Evolutionary conservation across 2,329 filamentous ascomycete species (phyloP), one percentile per base, ranked within the genome.

Genomic region (Pseudogymnoascus sp.): DNA sequence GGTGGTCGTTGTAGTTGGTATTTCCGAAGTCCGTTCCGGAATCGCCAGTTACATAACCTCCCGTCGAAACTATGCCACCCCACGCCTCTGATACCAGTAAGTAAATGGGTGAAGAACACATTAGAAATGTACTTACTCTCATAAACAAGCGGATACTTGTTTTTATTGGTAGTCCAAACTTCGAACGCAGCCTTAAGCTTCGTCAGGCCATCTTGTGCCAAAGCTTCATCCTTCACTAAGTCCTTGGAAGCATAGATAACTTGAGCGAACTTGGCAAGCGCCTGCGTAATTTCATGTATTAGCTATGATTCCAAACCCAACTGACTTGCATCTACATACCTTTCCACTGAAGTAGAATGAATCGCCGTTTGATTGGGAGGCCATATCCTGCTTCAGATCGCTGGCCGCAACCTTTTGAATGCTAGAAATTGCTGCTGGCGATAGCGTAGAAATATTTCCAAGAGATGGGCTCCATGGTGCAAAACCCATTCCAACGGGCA

Each of bases 311-410:
- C 37, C 73, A 66, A n/a, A 77, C 68, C 26, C 62, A 12, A 60
- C 61, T 37, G 61, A 65, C 19, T 67, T 41, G 28, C 24, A 11
- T 6, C 12, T n/a, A 65, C 74, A 68, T 65, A 83, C 89, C 80
- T 93, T 98, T 69, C 95, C 95, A 68, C 89, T 90, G 75, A 89
- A 97, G 75, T 98, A 98, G 86, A 96, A 93, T 38, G 91, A 96
- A 72, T 93, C 84, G 37, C 90, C 78, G 66, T 95, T 84, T 4
- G 86, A 85, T 71, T 95, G 88, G 0, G 78, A 78, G n/a, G 79
- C 75, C 75, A 97, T 90, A 72, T 92, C 82, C 75, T 95, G 88
- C 0, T 84, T 82, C 0, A 96, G 78, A 73, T 99, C 95, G 19
- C 80, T 82, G n/a, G 81, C 79, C 1, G 91, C 89, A 7, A 87